phyloP scores from a whole-genome alignment of 352 stramenopile genomes.

The Phytopythium oedochilum region DNA sequence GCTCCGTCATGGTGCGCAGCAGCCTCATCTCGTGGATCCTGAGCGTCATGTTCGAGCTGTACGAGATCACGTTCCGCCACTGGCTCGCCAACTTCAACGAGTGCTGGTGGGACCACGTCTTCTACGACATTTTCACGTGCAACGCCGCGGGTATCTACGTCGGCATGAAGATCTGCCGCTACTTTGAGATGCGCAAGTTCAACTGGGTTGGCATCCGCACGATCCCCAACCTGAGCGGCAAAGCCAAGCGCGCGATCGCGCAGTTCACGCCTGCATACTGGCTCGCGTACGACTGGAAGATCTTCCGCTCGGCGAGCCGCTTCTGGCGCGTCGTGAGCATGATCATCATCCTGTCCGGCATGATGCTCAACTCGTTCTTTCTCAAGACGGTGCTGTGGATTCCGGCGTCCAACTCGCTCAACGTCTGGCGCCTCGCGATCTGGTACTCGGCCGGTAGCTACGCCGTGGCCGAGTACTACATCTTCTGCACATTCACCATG shows the following conservation, averaged over 20 bases:
- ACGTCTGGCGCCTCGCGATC: conserved; percentile 71
- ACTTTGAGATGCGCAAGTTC: conserved; percentile 87
- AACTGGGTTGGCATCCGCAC: conserved; percentile 88
- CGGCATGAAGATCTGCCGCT: conserved; percentile 82
- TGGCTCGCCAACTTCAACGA: conserved; percentile 94
- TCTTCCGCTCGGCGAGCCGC: conserved; percentile 88
- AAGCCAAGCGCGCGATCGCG: conserved; percentile 72
- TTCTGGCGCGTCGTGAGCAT: conserved; percentile 90
- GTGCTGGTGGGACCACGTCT: conserved; percentile 95
- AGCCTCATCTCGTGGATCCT: conserved; percentile 81
- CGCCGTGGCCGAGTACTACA: conserved; percentile 87
- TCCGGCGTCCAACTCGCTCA: conserved; percentile 74
- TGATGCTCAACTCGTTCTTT: conserved; percentile 96
- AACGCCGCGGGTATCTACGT: conserved; percentile 91
- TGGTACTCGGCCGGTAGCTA: conserved; percentile 88
- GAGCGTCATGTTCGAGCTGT: conserved; percentile 84
- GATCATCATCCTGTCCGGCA: conserved; percentile 87
- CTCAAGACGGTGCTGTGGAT: conserved; percentile 92
- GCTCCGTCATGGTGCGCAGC: conserved; percentile 80
- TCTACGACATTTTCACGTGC: conserved; percentile 93
- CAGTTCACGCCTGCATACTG: conserved; percentile 91
- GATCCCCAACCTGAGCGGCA: conserved; percentile 76
- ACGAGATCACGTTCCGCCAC: conserved; percentile 88
- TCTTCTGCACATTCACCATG: conserved; percentile 86
- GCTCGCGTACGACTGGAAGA: conserved; percentile 92